Conservation (phyloP, 2,329 filamentous ascomycete genomes). For the Magnaporthales sp. region DNA sequence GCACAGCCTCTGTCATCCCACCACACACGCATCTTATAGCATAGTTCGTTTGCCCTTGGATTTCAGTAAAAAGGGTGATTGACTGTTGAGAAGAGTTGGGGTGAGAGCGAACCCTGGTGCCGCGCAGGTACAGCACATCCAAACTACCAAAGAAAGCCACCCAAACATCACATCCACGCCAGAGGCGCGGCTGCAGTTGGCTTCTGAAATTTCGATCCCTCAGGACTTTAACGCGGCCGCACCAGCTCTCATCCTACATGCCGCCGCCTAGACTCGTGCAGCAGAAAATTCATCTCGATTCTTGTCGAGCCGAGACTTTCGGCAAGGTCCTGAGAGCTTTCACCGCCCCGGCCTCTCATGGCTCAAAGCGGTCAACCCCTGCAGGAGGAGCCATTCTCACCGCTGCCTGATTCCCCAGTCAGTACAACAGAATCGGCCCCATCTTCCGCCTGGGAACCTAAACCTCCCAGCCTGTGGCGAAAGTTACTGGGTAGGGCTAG, state of each 20-base stretch:
- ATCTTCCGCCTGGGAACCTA: neutral
- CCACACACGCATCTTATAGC: neutral
- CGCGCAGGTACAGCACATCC: neutral
- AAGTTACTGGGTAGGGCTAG: slow-evolving; percentile 8
- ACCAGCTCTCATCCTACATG: neutral
- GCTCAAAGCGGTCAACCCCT: slow-evolving; percentile 15
- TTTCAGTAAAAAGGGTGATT: neutral
- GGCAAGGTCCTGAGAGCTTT: slow-evolving; percentile 5
- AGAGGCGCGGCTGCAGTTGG: neutral
- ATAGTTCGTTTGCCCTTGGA: neutral
- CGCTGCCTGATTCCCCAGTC: slow-evolving; percentile 4
- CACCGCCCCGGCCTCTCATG: slow-evolving; percentile 14
- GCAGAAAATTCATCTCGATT: neutral
- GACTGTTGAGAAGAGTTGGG: neutral
- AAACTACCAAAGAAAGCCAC: neutral
- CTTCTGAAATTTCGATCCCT: neutral
- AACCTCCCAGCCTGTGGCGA: slow-evolving; percentile 11
- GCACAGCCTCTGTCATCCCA: neutral
- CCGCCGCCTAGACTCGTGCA: neutral
- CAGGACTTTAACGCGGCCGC: neutral
- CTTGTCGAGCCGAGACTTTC: slow-evolving; percentile 4
- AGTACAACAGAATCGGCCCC: neutral
- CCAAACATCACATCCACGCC: neutral
- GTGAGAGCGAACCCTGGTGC: neutral
- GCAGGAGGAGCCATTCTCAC: slow-evolving; percentile 10